These are phyloP conservation scores for Amylocarpus encephaloides DNA, from an alignment of 2,329 filamentous ascomycete species.

Conservation along the genomic window DNA sequence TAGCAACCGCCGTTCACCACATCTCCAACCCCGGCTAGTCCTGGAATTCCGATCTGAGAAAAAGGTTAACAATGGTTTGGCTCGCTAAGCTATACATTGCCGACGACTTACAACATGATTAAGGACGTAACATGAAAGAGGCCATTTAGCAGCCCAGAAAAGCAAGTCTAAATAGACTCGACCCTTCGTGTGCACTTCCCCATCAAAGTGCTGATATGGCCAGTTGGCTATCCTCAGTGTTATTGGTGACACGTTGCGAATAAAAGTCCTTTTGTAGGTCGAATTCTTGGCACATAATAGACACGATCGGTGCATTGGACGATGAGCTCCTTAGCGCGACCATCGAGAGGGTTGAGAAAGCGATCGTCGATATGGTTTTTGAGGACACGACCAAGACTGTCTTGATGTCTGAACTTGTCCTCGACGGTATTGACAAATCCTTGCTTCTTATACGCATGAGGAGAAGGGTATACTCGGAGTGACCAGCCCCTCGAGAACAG, in stretches of 20 bases:
- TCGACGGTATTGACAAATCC: too few species aligned
- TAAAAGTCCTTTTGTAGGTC: conserved; percentile 19
- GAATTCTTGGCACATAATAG: conserved; percentile 4
- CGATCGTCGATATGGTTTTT: conserved; percentile 10
- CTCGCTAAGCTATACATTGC: background rate
- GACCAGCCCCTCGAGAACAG: too few species aligned
- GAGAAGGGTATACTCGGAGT: too few species aligned
- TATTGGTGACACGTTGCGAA: conserved; percentile 9
- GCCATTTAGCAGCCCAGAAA: background rate
- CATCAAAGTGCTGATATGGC: background rate
- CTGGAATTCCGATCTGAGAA: background rate
- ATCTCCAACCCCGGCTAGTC: background rate
- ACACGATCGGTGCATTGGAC: conserved; percentile 17
- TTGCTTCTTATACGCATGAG: too few species aligned
- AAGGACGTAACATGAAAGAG: background rate
- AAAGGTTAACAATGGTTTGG: background rate
- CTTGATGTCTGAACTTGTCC: conserved; percentile 12
- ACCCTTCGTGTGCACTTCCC: background rate
- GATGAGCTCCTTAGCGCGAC: conserved; percentile 16
- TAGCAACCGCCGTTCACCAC: background rate
- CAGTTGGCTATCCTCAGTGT: background rate
- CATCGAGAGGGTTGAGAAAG: conserved; percentile 16
- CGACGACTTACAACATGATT: background rate
- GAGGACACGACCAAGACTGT: conserved; percentile 13
- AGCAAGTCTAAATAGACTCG: background rate